Percentiles rank a stretch among this genome's conserved stretches.
These are phyloP conservation scores for Lindgomyces ingoldianus DNA, from an alignment of 495 filamentous ascomycete species.

Conservation along the genomic window DNA sequence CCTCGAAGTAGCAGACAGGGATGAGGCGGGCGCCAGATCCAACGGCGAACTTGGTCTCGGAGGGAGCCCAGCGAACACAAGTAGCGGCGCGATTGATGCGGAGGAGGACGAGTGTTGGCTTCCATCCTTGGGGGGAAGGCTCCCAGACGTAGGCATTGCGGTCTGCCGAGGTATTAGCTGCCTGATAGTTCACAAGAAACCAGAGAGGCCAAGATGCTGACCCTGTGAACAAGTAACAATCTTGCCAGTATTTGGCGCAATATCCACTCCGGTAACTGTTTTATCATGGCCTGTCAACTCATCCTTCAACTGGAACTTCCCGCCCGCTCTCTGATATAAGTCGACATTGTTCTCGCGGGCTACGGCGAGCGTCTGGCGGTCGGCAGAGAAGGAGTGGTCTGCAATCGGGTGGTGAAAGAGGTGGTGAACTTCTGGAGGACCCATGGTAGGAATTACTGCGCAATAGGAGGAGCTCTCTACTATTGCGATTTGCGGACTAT, in stretches of 20 bases:
- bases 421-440: slow-evolving; percentile 86
- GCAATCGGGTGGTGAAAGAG: slow-evolving; percentile 95
- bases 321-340: slow-evolving; percentile 75
- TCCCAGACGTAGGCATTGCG: slow-evolving; percentile 99
- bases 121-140: slow-evolving; percentile 84
- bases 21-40: slow-evolving; percentile 94
- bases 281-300: slow-evolving; percentile 97
- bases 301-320: slow-evolving; percentile 79
- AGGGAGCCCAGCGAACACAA: slow-evolving; percentile 95
- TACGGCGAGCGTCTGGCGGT: slow-evolving; percentile 85
- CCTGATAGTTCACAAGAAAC: not conserved
- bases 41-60: slow-evolving; percentile 94
- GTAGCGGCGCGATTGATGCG: slow-evolving; percentile 97
- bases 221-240: slow-evolving; percentile 98
- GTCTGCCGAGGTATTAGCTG: slow-evolving; percentile 56
- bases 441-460: slow-evolving; percentile 58
- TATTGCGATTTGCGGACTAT: slow-evolving; percentile 57
- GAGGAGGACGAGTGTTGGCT: slow-evolving; percentile 93
- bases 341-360: slow-evolving; percentile 89
- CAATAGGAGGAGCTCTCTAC: slow-evolving; percentile 99
- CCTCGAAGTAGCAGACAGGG: slow-evolving; percentile 97
- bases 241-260: slow-evolving; percentile 82
- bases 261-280: slow-evolving; percentile 92
- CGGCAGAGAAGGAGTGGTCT: slow-evolving; percentile 95
- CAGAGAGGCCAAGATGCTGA: slow-evolving; percentile 38